phyloP scores from a whole-genome alignment of 2,329 filamentous ascomycete genomes.

The Penicillium expansum region DNA sequence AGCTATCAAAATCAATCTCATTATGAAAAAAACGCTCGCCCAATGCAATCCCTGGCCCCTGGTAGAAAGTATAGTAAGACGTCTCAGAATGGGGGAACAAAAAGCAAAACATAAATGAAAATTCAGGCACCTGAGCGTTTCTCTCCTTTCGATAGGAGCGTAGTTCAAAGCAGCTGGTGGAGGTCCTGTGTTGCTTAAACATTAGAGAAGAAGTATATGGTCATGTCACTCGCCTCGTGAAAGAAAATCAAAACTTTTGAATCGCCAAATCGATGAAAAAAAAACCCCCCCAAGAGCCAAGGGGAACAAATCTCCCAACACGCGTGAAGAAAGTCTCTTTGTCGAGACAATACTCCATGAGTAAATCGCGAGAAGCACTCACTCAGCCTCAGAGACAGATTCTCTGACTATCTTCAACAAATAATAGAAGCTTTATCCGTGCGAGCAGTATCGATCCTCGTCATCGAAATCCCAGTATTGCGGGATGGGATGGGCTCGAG shows the following conservation, averaged over 20 bases:
- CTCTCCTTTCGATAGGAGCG: not conserved
- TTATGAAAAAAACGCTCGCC: not conserved
- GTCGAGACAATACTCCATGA: not conserved
- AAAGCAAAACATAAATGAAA: not conserved
- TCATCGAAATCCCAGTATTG: conserved; percentile 13
- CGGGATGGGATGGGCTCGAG: conserved; percentile 13
- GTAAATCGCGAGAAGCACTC: not conserved
- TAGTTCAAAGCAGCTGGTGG: not conserved
- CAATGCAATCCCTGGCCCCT: not conserved
- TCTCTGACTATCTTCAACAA: conserved; percentile 2
- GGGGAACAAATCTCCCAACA: not conserved
- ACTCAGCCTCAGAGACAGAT: not conserved
- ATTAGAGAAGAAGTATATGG: conserved; percentile 7
- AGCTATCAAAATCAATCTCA: not conserved
- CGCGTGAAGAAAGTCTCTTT: not conserved
- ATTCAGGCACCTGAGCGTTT: not conserved
- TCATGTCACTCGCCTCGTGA: conserved; percentile 1
- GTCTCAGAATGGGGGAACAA: not conserved
- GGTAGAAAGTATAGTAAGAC: not conserved
- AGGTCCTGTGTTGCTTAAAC: not conserved
- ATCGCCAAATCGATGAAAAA: not conserved
- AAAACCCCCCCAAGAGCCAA: too few relatives aligned
- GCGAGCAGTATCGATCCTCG: conserved; percentile 21
- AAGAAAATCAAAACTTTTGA: conserved; percentile 7
- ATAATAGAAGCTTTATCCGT: conserved; percentile 24